Evolutionary conservation across 192 early-diverging fungal species (phyloP), one percentile per base, ranked within the genome.

Genomic region (Podila epicladia): DNA sequence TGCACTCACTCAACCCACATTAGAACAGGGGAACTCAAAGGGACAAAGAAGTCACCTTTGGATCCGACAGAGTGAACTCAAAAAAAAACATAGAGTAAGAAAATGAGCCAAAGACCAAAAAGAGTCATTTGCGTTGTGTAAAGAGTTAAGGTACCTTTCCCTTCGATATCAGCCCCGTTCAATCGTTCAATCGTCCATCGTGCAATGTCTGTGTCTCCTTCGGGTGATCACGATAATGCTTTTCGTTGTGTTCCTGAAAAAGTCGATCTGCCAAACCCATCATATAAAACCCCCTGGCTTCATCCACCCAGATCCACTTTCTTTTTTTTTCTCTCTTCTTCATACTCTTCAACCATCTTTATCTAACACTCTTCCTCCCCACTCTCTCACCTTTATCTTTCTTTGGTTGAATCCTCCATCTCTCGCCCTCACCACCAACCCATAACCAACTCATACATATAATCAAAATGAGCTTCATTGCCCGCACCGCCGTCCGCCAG

Each of bases 401-500:
- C 50, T 31, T 35, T 31, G 29, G 49, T 35, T 45, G 64, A 66
- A 41, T 1, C n/a, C 55, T 26, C 48, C 17, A 31, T 28, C 58
- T 62, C 45, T 53, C 20, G 24, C n/a, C n/a, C 60, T 26, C 13
- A 32, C 9, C 24, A 28, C 58, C 17, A 31, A 49, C 8, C 45
- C 67, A 50, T 7, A 33, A 31, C 19, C 7, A 57, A 17, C 41
- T 60, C 37, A 69, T 35, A 59, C 61, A 66, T 38, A 1, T 26
- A 31, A 28, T 48, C 75, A 80, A n/a, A 32, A 80, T 80, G 77
- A 80, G 77, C 77, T 80, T 80, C 50, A 66, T 57, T 65, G 77
- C 71, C 71, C 77, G 77, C 22, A 64, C 77, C 77, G 71, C 77
- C 38, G 38, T 80, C 71, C 77, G 77, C 49, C 77, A 80, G 77